These are phyloP conservation scores for Lipomyces chichibuensis DNA, from an alignment of 805 yeast species.

Conservation along the genomic window DNA sequence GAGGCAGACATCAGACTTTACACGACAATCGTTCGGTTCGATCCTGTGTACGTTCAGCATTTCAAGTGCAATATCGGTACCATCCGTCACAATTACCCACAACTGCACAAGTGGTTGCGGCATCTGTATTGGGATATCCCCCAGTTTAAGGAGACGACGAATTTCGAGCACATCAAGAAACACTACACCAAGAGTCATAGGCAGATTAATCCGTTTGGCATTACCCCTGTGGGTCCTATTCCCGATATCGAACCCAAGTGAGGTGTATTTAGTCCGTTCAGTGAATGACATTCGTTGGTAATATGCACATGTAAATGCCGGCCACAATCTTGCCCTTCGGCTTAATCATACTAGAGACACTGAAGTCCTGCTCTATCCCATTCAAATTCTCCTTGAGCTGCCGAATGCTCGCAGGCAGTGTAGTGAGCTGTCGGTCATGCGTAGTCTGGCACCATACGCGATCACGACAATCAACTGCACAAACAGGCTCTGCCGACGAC, in stretches of 20 bases:
- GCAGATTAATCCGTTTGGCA: slow-evolving; percentile 75
- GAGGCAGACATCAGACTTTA: slow-evolving; percentile 89
- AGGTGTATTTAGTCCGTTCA: background rate
- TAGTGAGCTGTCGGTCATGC: background rate
- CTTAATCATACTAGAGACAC: background rate
- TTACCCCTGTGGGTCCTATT: slow-evolving; percentile 87
- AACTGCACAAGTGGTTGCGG: slow-evolving; percentile 75
- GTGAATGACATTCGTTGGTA: too few relatives aligned
- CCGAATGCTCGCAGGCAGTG: background rate
- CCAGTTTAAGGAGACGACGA: slow-evolving; percentile 76
- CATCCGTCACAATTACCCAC: slow-evolving; percentile 79
- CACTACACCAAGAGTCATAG: slow-evolving; percentile 89
- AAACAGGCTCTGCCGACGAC: too few relatives aligned
- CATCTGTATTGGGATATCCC: slow-evolving; percentile 79
- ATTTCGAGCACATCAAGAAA: slow-evolving; percentile 85
- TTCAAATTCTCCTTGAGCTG: slow-evolving; percentile 5
- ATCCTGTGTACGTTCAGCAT: slow-evolving; percentile 91
- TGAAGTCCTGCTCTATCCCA: slow-evolving; percentile 5
- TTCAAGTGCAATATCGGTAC: slow-evolving; percentile 88
- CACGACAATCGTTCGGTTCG: slow-evolving; percentile 88
- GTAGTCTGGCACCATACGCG: too few relatives aligned
- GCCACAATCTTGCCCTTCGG: background rate
- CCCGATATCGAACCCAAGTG: slow-evolving; percentile 64
- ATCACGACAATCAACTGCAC: too few relatives aligned
- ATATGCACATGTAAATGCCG: slow-evolving; percentile 14